phyloP scores from a whole-genome alignment of 345 rosid genomes.

The Citrus trifoliata region DNA sequence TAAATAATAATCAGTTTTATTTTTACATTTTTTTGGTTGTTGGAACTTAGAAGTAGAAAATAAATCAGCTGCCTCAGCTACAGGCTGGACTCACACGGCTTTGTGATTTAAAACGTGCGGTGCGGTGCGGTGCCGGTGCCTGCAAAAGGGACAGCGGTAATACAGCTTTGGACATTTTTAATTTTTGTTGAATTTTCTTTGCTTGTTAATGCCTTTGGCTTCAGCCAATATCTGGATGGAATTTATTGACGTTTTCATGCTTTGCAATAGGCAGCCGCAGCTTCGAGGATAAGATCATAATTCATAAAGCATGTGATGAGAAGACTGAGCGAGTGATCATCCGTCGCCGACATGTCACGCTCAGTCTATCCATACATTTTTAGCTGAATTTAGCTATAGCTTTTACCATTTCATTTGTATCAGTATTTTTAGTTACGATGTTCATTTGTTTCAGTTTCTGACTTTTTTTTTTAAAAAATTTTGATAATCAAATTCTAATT shows the following conservation, averaged over 20 bases:
- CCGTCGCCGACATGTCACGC: not conserved
- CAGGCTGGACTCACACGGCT: not conserved
- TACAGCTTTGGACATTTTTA: not conserved
- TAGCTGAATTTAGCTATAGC: not conserved
- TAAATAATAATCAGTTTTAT: not conserved
- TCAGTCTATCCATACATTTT: not conserved
- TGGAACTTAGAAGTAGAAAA: not conserved
- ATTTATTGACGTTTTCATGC: not conserved
- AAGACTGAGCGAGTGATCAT: not conserved
- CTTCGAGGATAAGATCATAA: not conserved
- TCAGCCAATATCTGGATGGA: not conserved
- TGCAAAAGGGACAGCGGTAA: not conserved
- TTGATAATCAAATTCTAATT: no score
- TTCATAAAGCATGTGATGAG: not conserved
- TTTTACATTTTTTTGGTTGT: not conserved
- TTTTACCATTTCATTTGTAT: no score
- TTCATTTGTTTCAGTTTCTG: not conserved
- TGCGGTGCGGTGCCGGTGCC: no score
- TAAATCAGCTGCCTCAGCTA: not conserved
- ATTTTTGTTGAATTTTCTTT: not conserved
- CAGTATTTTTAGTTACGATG: no score
- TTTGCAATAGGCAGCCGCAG: no score
- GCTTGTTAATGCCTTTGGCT: not conserved
- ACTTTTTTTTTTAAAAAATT: not conserved
- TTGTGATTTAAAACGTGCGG: not conserved